Percentiles rank a stretch among this genome's conserved stretches.
phyloP scores from a whole-genome alignment of 345 rosid genomes.

The Aurinia saxatilis region DNA sequence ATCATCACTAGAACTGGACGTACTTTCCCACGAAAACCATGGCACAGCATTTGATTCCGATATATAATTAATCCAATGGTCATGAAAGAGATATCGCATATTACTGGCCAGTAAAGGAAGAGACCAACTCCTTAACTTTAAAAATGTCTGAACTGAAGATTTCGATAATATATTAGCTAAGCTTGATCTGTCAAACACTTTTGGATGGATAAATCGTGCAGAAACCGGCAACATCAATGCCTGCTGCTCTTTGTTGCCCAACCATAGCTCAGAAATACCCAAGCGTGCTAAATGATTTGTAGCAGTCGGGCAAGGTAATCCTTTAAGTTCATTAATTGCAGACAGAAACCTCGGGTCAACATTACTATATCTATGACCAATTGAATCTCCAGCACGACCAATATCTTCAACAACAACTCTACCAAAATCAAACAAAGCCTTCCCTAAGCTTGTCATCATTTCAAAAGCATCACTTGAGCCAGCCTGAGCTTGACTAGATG shows the following conservation, averaged over 20 bases:
- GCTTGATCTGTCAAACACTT: conserved; percentile 62
- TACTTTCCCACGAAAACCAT: conserved; percentile 87
- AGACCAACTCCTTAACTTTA: conserved; percentile 65
- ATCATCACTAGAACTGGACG: conserved; percentile 50
- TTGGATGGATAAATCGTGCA: conserved; percentile 70
- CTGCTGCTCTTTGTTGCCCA: conserved; percentile 84
- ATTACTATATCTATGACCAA: conserved; percentile 28
- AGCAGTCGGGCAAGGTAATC: conserved; percentile 86
- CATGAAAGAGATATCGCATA: conserved; percentile 70
- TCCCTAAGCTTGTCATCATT: conserved; percentile 87
- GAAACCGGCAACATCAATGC: conserved; percentile 63
- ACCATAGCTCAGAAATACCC: conserved; percentile 73
- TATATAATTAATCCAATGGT: conserved; percentile 71
- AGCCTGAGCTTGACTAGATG: conserved; percentile 40
- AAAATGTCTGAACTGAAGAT: conserved; percentile 41
- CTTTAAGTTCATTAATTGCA: conserved; percentile 55
- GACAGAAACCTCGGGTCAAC: conserved; percentile 42
- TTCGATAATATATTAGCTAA: conserved; percentile 56
- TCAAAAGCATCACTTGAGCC: conserved; percentile 94
- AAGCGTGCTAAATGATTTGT: conserved; percentile 56
- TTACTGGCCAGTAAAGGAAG: conserved; percentile 58
- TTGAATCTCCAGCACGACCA: conserved; percentile 59
- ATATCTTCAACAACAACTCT: conserved; percentile 90
- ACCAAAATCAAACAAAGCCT: conserved; percentile 87
- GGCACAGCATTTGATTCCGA: conserved; percentile 56